Evolutionary conservation across 495 filamentous ascomycete species (phyloP).

Genomic region (Daldinia decipiens): DNA sequence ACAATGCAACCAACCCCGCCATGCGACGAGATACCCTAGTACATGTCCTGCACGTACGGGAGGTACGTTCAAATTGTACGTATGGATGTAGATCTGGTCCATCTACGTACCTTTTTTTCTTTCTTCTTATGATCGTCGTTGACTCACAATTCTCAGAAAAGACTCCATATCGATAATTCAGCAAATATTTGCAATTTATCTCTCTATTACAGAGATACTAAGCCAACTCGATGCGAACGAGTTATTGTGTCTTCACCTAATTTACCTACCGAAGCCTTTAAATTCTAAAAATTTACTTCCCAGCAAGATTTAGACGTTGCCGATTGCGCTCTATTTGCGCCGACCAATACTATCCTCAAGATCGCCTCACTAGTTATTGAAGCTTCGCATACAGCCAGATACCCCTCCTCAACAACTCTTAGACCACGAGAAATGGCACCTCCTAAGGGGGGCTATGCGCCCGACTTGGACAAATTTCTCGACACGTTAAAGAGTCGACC

Average conservation of each 20-base stretch:
- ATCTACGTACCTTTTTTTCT: conserved; percentile 7
- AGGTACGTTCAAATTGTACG: conserved; percentile 9
- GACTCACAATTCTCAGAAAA: conserved; percentile 6
- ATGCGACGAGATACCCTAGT: conserved; percentile 22
- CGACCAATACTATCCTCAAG: conserved; percentile 6
- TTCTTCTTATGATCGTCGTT: background rate
- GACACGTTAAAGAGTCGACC: conserved; percentile 76
- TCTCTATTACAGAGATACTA: background rate
- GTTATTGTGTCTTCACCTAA: background rate
- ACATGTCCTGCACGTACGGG: conserved; percentile 4
- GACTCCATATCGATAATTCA: conserved; percentile 2
- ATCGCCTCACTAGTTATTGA: conserved; percentile 8
- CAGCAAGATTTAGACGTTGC: conserved; percentile 3
- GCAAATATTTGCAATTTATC: background rate
- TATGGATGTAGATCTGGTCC: background rate
- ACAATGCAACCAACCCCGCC: conserved; percentile 38
- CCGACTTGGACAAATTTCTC: conserved; percentile 77
- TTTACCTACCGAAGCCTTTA: background rate
- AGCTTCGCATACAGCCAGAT: conserved; percentile 8
- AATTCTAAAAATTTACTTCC: background rate
- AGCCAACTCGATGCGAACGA: background rate
- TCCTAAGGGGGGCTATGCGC: conserved; percentile 62
- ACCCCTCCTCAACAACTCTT: conserved; percentile 1
- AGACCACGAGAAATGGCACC: conserved; percentile 51
- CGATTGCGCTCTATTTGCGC: conserved; percentile 23